Conservation (phyloP, 2,329 filamentous ascomycete species). For the Pseudogymnoascus sp. region DNA sequence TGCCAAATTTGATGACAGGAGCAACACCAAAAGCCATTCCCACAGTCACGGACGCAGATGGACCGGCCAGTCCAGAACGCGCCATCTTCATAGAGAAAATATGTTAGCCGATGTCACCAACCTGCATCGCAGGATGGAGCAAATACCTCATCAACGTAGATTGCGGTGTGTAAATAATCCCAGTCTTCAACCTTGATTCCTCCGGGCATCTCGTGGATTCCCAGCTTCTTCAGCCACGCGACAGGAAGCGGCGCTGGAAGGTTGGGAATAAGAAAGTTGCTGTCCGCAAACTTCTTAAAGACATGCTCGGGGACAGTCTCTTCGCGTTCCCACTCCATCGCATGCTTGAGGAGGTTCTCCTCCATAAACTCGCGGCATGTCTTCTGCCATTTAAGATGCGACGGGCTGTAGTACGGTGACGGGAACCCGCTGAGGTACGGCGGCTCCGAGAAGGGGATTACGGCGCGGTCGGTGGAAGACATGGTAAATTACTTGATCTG, state of each 20-base stretch:
- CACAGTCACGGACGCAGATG: conserved; percentile 55
- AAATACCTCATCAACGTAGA: conserved; percentile 28
- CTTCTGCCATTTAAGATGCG: conserved; percentile 58
- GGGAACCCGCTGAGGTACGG: conserved; percentile 62
- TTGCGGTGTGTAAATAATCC: conserved; percentile 61
- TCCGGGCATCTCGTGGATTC: conserved; percentile 57
- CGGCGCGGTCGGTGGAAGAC: conserved; percentile 8
- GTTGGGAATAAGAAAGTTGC: conserved; percentile 62
- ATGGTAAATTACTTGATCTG: neutral
- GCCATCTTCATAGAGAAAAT: conserved; percentile 54
- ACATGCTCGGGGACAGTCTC: conserved; percentile 53
- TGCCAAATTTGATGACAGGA: neutral
- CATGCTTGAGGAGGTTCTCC: conserved; percentile 52
- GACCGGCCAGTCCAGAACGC: conserved; percentile 55
- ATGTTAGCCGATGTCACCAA: neutral
- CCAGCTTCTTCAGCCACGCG: conserved; percentile 55
- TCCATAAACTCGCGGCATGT: conserved; percentile 57
- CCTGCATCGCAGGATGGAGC: neutral
- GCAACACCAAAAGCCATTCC: conserved; percentile 67
- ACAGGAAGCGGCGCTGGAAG: conserved; percentile 61
- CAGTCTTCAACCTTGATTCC: conserved; percentile 63
- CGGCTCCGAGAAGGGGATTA: conserved; percentile 63
- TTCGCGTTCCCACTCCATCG: conserved; percentile 58
- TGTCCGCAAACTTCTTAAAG: conserved; percentile 53
- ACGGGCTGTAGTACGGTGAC: conserved; percentile 60